These are phyloP conservation scores for Fusarium torreyae DNA, from an alignment of 2,329 filamentous ascomycete genomes.

Conservation along the genomic window DNA sequence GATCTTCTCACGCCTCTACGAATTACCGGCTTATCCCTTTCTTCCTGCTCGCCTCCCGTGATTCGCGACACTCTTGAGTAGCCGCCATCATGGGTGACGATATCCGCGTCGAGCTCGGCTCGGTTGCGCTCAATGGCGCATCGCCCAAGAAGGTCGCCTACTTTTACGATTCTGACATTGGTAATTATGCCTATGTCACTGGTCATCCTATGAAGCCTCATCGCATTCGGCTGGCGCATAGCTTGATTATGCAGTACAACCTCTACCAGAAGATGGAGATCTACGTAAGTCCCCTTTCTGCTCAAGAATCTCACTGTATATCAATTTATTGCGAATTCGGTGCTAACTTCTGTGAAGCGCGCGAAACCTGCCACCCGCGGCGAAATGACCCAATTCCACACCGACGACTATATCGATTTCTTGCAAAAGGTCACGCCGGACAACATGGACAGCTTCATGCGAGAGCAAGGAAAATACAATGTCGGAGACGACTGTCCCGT, in stretches of 20 bases:
- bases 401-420: constrained; percentile 95
- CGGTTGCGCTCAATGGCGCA: constrained; percentile 63
- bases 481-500: constrained; percentile 98
- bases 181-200: constrained; percentile 97
- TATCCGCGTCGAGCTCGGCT: constrained; percentile 59
- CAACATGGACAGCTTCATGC: constrained; percentile 95
- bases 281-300: constrained; percentile 74
- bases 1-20: constrained; percentile 5
- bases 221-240: constrained; percentile 93
- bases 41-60: constrained; percentile 16
- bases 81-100: constrained; percentile 57
- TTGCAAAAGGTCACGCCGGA: constrained; percentile 95
- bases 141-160: constrained; percentile 89
- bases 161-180: constrained; percentile 98
- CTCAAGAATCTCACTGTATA: not conserved
- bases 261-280: constrained; percentile 98
- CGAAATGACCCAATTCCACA: constrained; percentile 95
- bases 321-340: not conserved
- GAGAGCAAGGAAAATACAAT: constrained; percentile 94
- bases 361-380: constrained; percentile 89
- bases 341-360: constrained; percentile 68
- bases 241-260: constrained; percentile 95
- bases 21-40: constrained; percentile 14
- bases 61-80: constrained; percentile 37
- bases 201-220: constrained; percentile 99